These are phyloP conservation scores for Pichia norvegensis DNA, from an alignment of 1,139 yeast species.

Conservation along the genomic window DNA sequence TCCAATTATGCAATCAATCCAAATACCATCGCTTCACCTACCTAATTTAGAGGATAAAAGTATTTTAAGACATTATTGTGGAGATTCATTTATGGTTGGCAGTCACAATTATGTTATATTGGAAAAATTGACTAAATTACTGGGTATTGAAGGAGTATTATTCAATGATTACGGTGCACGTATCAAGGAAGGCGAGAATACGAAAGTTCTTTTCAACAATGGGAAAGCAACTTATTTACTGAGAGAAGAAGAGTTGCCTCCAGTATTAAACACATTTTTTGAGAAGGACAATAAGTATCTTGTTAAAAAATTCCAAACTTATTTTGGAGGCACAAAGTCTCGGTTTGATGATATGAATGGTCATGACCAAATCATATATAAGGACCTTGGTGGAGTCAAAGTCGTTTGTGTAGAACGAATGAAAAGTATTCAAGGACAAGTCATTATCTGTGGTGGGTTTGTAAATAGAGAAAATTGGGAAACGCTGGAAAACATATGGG, in stretches of 20 bases:
- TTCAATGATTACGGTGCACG: constrained; percentile 9
- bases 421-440: constrained; percentile 9
- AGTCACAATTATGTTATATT: constrained; percentile 9
- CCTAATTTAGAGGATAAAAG: constrained; percentile 8
- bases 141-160: background rate
- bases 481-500: background rate
- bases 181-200: background rate
- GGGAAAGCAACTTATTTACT: constrained; percentile 5
- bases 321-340: background rate
- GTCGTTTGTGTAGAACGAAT: constrained; percentile 7
- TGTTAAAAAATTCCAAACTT: background rate
- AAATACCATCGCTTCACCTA: background rate
- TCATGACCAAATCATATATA: constrained; percentile 8
- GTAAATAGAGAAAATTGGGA: constrained; percentile 3
- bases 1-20: background rate
- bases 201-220: constrained; percentile 1
- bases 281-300: background rate
- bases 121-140: constrained; percentile 11
- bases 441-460: constrained; percentile 9
- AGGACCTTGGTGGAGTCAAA: background rate
- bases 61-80: constrained; percentile 17
- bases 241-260: constrained; percentile 5
- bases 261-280: constrained; percentile 3
- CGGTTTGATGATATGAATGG: constrained; percentile 8
- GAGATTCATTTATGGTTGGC: constrained; percentile 10